Percentiles rank a stretch among this genome's conserved stretches.
Conservation (phyloP, 2,329 filamentous ascomycete species). For the Fulvia fulva region DNA sequence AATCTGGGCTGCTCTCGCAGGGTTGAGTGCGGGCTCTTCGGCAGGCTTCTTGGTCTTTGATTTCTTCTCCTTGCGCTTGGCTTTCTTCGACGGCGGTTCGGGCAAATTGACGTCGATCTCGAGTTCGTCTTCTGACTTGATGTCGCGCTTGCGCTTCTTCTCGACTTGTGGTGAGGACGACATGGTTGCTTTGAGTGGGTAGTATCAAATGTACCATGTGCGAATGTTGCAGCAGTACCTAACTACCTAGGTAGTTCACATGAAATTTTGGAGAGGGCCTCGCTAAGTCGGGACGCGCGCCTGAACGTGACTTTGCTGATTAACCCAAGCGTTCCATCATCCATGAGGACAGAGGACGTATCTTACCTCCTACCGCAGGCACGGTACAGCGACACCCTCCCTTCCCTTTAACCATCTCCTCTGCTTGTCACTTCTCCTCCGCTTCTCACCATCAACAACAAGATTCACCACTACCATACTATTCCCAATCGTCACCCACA, state of each 20-base stretch:
- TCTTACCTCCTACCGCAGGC: no score
- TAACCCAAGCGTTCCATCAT: no score
- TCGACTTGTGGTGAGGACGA: slow-evolving; percentile 14
- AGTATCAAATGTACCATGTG: background rate
- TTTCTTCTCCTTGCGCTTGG: slow-evolving; percentile 74
- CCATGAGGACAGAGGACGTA: no score
- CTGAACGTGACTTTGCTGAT: background rate
- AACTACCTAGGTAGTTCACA: background rate
- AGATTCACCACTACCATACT: background rate
- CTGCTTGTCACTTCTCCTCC: background rate
- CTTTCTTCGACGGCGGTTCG: slow-evolving; percentile 92
- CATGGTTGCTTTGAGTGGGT: slow-evolving; percentile 7
- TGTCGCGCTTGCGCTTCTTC: slow-evolving; percentile 64
- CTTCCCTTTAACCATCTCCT: background rate
- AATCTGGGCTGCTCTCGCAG: slow-evolving; percentile 7
- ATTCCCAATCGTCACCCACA: background rate
- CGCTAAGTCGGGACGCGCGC: background rate
- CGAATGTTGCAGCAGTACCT: background rate
- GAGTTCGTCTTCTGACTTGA: slow-evolving; percentile 55
- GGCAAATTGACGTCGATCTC: slow-evolving; percentile 87
- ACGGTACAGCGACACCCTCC: background rate
- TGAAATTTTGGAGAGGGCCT: slow-evolving; percentile 3
- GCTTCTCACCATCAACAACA: no score
- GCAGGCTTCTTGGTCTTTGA: slow-evolving; percentile 15
- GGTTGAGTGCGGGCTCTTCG: slow-evolving; percentile 6